Evolutionary conservation across 495 filamentous ascomycete species (phyloP), one percentile per base, ranked within the genome.

Genomic region (Paragyromitra xinjiangensis): DNA sequence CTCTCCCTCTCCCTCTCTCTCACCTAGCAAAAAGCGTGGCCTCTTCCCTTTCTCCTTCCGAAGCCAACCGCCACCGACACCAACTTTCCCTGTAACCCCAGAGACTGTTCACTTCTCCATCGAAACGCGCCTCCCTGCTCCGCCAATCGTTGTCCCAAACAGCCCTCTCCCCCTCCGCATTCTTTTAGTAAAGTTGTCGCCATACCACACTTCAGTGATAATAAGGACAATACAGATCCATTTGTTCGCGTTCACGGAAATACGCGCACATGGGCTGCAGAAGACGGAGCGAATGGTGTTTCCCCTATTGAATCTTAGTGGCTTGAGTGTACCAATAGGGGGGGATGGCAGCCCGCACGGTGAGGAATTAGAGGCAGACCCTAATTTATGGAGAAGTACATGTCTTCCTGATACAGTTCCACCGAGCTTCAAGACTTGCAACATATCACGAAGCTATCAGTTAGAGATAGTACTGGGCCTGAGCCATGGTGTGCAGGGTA

Each of bases 91-190:
- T n/a, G 26, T 14, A 58, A 26, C 56, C 4, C 40, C 40, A 26
- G 26, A 66, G 19, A 85, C 84, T 9, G 82, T 59, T 76, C 64
- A 73, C 53, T 85, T 93, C 50, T 86, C 85, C 16, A 88, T 97
- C 44, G 95, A 97, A 81, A 90, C 91, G 5, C 88, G 95, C 5
- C 85, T 99, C 42, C 95, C 95, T 0, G 92, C 94, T 82, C 95
- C 95, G 3, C 88, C 94, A 3, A 93, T 97, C 53, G 83, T 98
- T 29, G 97, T 94, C 0, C 97, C 95, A 84, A 94, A 94, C 81
- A 87, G 94, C 70, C 89, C 92, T 0, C 81, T 99, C 4, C 94
- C 95, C 16, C 85, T 99, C 3, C 90, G 94, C 0, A 83, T 99
- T 7, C 83, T 99, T 6, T 86, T 92, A 22, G 91, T 89, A 67